phyloP scores from a whole-genome alignment of 352 stramenopile species.

The Chrysophaeum taylorii region DNA sequence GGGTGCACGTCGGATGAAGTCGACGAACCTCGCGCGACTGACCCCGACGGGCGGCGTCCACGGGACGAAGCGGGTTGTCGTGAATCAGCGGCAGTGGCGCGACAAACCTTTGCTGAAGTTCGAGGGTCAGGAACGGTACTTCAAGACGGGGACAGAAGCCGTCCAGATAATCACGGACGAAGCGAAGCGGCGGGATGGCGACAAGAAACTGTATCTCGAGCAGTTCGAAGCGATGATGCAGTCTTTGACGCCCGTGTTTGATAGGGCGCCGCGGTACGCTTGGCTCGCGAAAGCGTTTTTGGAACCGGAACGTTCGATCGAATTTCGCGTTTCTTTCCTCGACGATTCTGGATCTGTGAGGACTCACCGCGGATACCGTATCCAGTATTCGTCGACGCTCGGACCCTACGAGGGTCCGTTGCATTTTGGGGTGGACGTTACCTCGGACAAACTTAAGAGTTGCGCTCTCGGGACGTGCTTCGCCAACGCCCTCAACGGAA shows the following conservation, averaged over 20 bases:
- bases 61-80: background rate
- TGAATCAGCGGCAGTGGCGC: conserved; percentile 6
- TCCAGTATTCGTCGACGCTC: conserved; percentile 83
- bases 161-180: conserved; percentile 76
- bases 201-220: conserved; percentile 55
- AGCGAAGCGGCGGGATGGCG: conserved; percentile 45
- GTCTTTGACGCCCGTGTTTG: conserved; percentile 43
- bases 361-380: conserved; percentile 89
- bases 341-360: conserved; percentile 85
- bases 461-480: conserved; percentile 89
- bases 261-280: conserved; percentile 35
- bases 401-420: conserved; percentile 78
- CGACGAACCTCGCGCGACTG: background rate
- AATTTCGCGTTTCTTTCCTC: conserved; percentile 92
- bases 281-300: conserved; percentile 65
- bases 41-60: conserved; percentile 7
- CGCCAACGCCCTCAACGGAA: conserved; percentile 81
- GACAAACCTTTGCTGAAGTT: background rate
- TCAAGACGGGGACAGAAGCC: conserved; percentile 88
- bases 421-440: conserved; percentile 81
- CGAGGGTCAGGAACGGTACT: conserved; percentile 79
- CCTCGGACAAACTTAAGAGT: conserved; percentile 47
- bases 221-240: conserved; percentile 44
- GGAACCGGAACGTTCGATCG: conserved; percentile 82
- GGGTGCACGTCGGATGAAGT: too few species aligned